Conservation (phyloP, 2,329 filamentous ascomycete genomes). For the Chrysoporthe puriensis region DNA sequence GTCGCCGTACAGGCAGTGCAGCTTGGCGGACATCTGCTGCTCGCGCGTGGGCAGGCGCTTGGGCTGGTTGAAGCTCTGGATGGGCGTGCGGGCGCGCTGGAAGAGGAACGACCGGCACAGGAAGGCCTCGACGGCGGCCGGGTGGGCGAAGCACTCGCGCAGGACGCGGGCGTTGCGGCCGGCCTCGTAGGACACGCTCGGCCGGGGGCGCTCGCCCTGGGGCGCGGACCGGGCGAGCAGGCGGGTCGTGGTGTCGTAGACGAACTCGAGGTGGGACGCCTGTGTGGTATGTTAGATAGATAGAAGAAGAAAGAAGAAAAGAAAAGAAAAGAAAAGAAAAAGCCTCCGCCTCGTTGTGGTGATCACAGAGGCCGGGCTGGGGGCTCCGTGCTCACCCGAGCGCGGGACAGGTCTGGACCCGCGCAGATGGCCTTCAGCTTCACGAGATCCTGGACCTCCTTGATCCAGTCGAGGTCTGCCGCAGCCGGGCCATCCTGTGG, state of each 20-base stretch:
- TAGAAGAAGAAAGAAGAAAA: neutral
- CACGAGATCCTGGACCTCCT: constrained; percentile 48
- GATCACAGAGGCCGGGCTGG: neutral
- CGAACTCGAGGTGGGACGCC: constrained; percentile 51
- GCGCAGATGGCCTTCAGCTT: constrained; percentile 49
- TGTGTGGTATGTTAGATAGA: constrained; percentile 29
- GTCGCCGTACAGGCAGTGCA: constrained; percentile 72
- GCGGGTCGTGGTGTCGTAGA: constrained; percentile 49
- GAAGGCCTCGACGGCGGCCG: constrained; percentile 60
- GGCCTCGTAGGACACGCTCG: constrained; percentile 41
- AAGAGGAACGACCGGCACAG: constrained; percentile 68
- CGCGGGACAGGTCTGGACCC: constrained; percentile 32
- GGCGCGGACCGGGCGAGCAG: constrained; percentile 51
- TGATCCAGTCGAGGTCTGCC: constrained; percentile 28
- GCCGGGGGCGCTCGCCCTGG: constrained; percentile 36
- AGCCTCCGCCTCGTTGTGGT: too few species aligned
- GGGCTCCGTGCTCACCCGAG: constrained; percentile 45
- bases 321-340: neutral
- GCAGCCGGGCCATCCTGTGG: constrained; percentile 19
- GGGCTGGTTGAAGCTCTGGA: constrained; percentile 18
- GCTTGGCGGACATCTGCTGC: constrained; percentile 69
- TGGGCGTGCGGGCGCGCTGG: constrained; percentile 52
- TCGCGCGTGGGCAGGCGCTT: constrained; percentile 41
- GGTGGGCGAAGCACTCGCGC: constrained; percentile 47
- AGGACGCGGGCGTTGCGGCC: constrained; percentile 55